phyloP scores from a whole-genome alignment of 2,329 filamentous ascomycete genomes.

The Torrubiellomyces zombiae region DNA sequence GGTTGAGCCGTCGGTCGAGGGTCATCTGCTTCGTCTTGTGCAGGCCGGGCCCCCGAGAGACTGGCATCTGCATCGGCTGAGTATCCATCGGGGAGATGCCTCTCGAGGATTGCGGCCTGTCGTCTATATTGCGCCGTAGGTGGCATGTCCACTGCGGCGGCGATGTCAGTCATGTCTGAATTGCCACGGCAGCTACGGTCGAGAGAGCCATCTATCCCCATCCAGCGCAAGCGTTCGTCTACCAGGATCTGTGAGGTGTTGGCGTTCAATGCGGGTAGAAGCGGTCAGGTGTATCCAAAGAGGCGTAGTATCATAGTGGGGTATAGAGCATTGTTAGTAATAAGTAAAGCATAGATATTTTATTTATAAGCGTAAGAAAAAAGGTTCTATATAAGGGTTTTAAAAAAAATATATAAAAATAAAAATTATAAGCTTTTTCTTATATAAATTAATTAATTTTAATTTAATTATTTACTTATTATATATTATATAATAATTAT shows the following conservation, averaged over 20 bases:
- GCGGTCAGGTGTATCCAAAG: no score
- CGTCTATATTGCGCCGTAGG: constrained; percentile 11
- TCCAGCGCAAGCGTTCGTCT: not conserved
- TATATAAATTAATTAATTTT: constrained; percentile 1
- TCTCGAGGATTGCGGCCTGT: constrained; percentile 19
- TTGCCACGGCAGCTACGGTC: no score
- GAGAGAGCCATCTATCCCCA: no score
- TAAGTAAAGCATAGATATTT: no score
- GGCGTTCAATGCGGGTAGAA: constrained; percentile 2
- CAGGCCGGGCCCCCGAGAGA: constrained; percentile 8
- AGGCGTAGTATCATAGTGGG: no score
- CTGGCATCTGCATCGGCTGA: constrained; percentile 22
- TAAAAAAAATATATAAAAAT: constrained; percentile 4
- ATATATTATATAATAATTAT: constrained; percentile 2
- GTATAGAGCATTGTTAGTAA: no score
- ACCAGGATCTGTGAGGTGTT: not conserved
- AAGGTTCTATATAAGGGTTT: constrained; percentile 2
- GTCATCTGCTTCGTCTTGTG: constrained; percentile 4
- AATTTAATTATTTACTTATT: constrained; percentile 2
- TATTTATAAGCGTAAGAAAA: no score
- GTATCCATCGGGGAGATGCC: constrained; percentile 21
- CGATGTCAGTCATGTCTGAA: constrained; percentile 12
- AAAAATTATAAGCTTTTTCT: no score
- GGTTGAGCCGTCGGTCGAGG: constrained; percentile 5
- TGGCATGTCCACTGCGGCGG: constrained; percentile 11